Conservation (phyloP, 257 asterid genomes). For the Rauvolfia tetraphylla region DNA sequence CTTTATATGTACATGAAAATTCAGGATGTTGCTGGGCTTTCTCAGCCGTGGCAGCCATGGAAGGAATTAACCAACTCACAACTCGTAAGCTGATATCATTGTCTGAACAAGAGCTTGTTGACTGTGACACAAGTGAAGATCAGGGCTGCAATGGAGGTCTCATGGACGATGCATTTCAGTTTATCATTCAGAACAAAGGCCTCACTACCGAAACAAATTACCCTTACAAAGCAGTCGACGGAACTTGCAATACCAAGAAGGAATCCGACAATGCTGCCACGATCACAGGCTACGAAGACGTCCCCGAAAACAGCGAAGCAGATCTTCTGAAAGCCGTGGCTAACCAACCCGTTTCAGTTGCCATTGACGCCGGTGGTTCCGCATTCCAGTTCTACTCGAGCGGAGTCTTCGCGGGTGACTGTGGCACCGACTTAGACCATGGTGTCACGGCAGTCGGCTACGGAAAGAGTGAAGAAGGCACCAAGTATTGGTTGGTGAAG, state of each 20-base stretch:
- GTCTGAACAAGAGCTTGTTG: background rate
- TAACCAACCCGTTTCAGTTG: slow-evolving; percentile 36
- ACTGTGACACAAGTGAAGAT: too few relatives aligned
- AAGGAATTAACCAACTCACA: too few relatives aligned
- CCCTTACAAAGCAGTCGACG: too few relatives aligned
- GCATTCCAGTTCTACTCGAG: slow-evolving; percentile 29
- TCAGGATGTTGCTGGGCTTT: slow-evolving; percentile 23
- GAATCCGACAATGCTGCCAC: slow-evolving; percentile 31
- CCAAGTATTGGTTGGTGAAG: slow-evolving; percentile 32
- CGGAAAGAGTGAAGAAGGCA: slow-evolving; percentile 20
- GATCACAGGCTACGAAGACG: slow-evolving; percentile 32
- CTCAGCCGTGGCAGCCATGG: too few relatives aligned
- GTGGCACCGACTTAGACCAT: slow-evolving; percentile 34
- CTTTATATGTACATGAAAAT: background rate
- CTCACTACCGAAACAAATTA: too few relatives aligned
- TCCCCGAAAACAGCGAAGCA: slow-evolving; percentile 23
- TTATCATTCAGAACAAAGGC: too few relatives aligned
- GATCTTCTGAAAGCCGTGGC: slow-evolving; percentile 33
- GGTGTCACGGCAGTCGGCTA: slow-evolving; percentile 34
- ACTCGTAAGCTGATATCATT: background rate
- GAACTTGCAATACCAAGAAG: too few relatives aligned
- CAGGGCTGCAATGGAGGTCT: too few relatives aligned
- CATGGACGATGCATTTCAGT: too few relatives aligned
- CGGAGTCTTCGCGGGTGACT: slow-evolving; percentile 28
- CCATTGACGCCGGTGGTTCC: slow-evolving; percentile 35